Conservation (phyloP, 768 basidiomycete genomes). For the Tricholoma terreum region DNA sequence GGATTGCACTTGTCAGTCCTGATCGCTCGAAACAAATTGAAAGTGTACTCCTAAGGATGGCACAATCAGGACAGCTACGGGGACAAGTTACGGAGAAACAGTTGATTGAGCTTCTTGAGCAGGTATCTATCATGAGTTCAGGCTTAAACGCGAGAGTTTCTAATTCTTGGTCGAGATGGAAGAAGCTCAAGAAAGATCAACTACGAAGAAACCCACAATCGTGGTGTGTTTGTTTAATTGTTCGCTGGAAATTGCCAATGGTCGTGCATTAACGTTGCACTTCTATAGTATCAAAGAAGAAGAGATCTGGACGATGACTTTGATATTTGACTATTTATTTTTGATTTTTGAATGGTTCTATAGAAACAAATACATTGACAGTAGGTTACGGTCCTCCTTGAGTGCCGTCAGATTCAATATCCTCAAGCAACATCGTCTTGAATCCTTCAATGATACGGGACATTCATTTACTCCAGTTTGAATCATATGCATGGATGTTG, state of each 20-base stretch:
- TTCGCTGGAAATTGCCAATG: neutral
- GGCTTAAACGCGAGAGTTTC: neutral
- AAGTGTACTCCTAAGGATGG: conserved; percentile 74
- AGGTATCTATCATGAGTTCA: conserved; percentile 45
- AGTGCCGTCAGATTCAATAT: neutral
- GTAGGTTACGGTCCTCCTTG: no score
- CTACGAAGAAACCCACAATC: conserved; percentile 55
- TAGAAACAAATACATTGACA: neutral
- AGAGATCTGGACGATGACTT: conserved; percentile 67
- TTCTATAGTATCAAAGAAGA: conserved; percentile 56
- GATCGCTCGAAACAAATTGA: conserved; percentile 81
- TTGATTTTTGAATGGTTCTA: neutral
- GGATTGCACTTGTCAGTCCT: conserved; percentile 84
- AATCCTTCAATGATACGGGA: neutral
- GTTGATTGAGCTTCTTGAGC: conserved; percentile 81
- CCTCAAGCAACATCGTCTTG: neutral
- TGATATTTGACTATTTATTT: conserved; percentile 38
- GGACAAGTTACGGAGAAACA: conserved; percentile 76
- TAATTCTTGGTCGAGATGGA: conserved; percentile 43
- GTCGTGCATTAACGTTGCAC: neutral
- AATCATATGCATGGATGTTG: neutral
- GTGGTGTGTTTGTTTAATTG: conserved; percentile 37
- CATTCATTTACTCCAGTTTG: neutral
- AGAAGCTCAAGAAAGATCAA: conserved; percentile 46
- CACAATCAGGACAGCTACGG: conserved; percentile 76